Conservation (phyloP, 73 alveolate genomes). For the Symbiodinium natans region DNA sequence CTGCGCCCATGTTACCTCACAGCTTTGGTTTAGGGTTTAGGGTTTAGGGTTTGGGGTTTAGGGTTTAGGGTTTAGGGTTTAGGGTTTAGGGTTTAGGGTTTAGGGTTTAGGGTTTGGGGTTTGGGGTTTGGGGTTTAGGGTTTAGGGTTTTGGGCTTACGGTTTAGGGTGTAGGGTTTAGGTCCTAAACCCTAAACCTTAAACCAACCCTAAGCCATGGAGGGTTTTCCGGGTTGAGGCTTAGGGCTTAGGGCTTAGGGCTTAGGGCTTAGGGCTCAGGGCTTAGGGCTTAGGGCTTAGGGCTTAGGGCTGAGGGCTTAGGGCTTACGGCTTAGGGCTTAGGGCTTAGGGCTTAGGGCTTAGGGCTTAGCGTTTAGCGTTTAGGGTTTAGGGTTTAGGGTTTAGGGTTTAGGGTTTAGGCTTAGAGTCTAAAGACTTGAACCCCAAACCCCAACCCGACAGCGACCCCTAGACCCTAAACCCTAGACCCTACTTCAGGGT, state of each 20-base stretch:
- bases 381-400: too few species aligned
- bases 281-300: neutral
- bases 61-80: neutral
- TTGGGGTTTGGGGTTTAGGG: neutral
- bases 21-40: neutral
- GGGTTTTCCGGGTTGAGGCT: too few species aligned
- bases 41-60: neutral
- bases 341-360: too few species aligned
- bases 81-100: neutral
- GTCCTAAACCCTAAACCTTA: too few species aligned
- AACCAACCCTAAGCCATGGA: too few species aligned
- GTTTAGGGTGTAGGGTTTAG: too few species aligned
- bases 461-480: neutral
- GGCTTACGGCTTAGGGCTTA: too few species aligned
- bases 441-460: neutral
- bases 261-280: neutral
- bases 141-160: too few species aligned
- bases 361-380: too few species aligned
- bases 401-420: neutral
- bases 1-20: conserved; percentile 45
- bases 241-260: too few species aligned
- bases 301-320: too few species aligned
- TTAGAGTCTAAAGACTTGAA: neutral
- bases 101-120: neutral
- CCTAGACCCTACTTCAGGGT: neutral